Evolutionary conservation across 345 rosid genomes (phyloP), one percentile per base, ranked within the genome.

Genomic region (Cardiospermum halicacabum): DNA sequence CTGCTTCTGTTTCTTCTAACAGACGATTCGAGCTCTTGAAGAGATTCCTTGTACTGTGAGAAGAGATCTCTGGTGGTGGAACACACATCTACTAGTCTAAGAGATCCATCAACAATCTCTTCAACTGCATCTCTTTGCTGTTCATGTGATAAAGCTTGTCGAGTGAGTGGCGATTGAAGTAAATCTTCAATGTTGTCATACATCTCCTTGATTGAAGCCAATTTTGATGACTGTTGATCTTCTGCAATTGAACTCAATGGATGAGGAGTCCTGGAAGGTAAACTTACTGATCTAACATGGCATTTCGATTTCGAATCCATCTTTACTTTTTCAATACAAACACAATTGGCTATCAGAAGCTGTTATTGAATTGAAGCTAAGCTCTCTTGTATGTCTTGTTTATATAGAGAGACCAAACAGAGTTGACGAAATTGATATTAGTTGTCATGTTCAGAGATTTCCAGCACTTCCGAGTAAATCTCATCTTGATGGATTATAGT

Each of bases 211-310:
- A 77, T 66, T 25, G 30, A 51, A 31, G 4, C 43, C 54, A 73
- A 51, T 12, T 50, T 72, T 26, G 55, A 56, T 36, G 66, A 70
- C 27, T 70, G 47, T 19, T 68, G 67, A 43, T 76, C 74, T 73
- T 72, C 71, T 3, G 50, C 34, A 7, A 8, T 40, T 1, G 25
- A 12, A 4, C 27, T 56, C 9, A 49, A 22, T 63, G 76, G 80
- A 21, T 76, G 69, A 18, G 51, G 69, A 18, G 51, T 12, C 32
- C 54, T 55, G 3, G 74, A 68, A 11, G 71, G 76, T 58, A 75
- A 64, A 53, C 75, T 75, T 58, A 51, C 63, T 21, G 70, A 75
- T 7, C 60, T 67, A 37, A 43, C 31, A 27, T 72, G 80, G 51
- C 64, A 25, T 0, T 26, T 37, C 4, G 39, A n/a, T 55, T 48